Base-by-base conservation (phyloP, 2,329 filamentous ascomycete species). In the Xylariaceae sp. region DNA sequence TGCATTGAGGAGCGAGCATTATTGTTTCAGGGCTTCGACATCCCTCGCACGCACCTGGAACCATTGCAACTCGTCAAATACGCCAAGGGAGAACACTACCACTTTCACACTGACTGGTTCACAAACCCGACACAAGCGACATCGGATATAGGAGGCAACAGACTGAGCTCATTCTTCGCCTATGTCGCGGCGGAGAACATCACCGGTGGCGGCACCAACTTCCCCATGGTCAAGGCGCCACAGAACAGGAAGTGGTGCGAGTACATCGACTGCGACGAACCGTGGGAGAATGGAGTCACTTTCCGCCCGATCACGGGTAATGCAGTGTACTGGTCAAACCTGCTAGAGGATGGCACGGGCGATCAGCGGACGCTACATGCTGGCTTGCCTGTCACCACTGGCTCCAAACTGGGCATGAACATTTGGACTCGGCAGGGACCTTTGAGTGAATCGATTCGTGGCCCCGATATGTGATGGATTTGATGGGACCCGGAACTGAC, bases 51-150 rank as follows among this genome's bases (percentile, higher is more conserved):
- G 2, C 60, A 69, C 41, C 60, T 74, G 9, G 70, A 74, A 56
- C 69, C 71, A 0, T 53, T 74, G 11, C 71, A 74, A 53, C 65
- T 74, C 3, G 71, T 73, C 39, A 66, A 65, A 48, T 74, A 75
- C 50, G 65, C 56, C 24, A 45, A 52, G 9, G 66, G 66, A 12
- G 67, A 71, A 50, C 67, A 63, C 41, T 74, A 71, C 54, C 67
- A 72, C 50, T 71, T 67, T 52, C 72, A 74, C 58, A 72, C 69
- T 3, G 72, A 75, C 58, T 74, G 72, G 72, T 73, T 71, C 58
- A 65, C 65, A 3, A 64, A 66, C 39, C 52, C 60, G 2, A 48
- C 56, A 3, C 64, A 68, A 34, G 60, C 64, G n/a, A 60, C 61
- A 1, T 59, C 64, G 9, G 60, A 55, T 1, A 49, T 64, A 9